These are phyloP conservation scores for Porpolomopsis calyptriformis DNA, from an alignment of 768 basidiomycete species.

Conservation along the genomic window DNA sequence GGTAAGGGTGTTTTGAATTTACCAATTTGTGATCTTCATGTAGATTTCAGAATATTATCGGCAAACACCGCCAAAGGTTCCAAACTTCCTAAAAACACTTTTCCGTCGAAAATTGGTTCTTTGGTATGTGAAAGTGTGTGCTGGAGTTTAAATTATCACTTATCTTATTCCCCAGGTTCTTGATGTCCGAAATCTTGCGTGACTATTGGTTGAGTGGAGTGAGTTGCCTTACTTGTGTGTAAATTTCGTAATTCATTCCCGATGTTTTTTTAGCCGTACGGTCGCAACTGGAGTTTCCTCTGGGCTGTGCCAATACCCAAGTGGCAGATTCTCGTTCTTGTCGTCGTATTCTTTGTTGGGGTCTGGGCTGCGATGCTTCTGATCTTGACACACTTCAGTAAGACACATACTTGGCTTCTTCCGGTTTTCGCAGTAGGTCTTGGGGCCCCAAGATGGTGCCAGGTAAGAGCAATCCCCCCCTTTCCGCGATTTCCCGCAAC, in stretches of 20 bases:
- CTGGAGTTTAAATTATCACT: too few relatives aligned
- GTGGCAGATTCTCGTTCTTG: slow-evolving; percentile 73
- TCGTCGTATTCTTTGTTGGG: slow-evolving; percentile 75
- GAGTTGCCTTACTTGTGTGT: slow-evolving; percentile 19
- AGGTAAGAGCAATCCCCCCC: slow-evolving; percentile 33
- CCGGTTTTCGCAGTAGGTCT: slow-evolving; percentile 94
- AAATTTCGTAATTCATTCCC: background rate
- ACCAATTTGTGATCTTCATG: background rate
- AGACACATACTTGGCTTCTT: slow-evolving; percentile 90
- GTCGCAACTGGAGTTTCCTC: slow-evolving; percentile 90
- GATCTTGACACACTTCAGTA: slow-evolving; percentile 76
- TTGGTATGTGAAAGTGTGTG: slow-evolving; percentile 48
- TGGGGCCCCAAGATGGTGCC: slow-evolving; percentile 92
- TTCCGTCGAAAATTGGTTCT: slow-evolving; percentile 86
- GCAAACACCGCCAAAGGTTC: slow-evolving; percentile 90
- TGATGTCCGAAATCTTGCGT: slow-evolving; percentile 83
- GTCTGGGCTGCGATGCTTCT: slow-evolving; percentile 72
- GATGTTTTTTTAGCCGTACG: slow-evolving; percentile 52
- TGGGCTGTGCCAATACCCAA: slow-evolving; percentile 78
- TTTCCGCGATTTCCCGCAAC: slow-evolving; percentile 1
- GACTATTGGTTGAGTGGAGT: slow-evolving; percentile 88
- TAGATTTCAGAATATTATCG: slow-evolving; percentile 63
- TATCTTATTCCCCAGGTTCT: slow-evolving; percentile 34
- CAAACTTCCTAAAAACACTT: slow-evolving; percentile 81
- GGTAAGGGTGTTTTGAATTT: slow-evolving; percentile 47